phyloP scores from a whole-genome alignment of 495 filamentous ascomycete genomes.

The Xylaria curta region DNA sequence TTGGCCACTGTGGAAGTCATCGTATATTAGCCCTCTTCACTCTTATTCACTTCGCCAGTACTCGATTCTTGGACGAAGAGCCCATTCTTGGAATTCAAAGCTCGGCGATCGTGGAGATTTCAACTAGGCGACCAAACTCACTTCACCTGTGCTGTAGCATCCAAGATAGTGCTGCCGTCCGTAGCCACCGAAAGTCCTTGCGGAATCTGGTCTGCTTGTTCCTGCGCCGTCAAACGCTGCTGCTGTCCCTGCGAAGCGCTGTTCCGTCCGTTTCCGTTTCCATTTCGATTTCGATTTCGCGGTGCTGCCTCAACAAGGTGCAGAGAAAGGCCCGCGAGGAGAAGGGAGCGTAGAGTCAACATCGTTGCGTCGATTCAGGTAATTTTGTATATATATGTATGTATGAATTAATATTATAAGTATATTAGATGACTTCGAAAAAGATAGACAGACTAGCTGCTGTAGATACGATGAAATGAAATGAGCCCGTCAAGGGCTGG shows the following conservation, averaged over 20 bases:
- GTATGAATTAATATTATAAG: conserved; percentile 16
- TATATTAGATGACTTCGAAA: conserved; percentile 19
- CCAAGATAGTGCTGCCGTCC: conserved; percentile 55
- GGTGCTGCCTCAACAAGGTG: conserved; percentile 40
- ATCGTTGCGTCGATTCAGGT: conserved; percentile 30
- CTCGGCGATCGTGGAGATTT: not conserved
- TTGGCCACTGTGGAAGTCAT: conserved; percentile 41
- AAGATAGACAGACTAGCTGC: conserved; percentile 24
- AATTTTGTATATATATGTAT: not conserved
- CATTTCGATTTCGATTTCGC: conserved; percentile 25
- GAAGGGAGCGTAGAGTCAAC: conserved; percentile 41
- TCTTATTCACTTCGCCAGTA: not conserved
- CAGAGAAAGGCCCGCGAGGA: conserved; percentile 30
- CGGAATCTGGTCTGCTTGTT: conserved; percentile 46
- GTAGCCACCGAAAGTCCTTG: conserved; percentile 48
- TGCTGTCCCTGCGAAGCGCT: conserved; percentile 11
- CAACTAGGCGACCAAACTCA: conserved; percentile 27
- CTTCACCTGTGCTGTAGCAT: conserved; percentile 55
- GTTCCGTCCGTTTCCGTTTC: not conserved
- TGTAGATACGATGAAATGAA: conserved; percentile 23
- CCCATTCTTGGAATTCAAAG: not conserved
- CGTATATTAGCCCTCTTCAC: not conserved
- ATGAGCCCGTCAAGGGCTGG: conserved; percentile 36
- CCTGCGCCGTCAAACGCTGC: conserved; percentile 42
- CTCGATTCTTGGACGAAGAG: not conserved